phyloP scores from a whole-genome alignment of 345 rosid species.

The Lepidium sativum region DNA sequence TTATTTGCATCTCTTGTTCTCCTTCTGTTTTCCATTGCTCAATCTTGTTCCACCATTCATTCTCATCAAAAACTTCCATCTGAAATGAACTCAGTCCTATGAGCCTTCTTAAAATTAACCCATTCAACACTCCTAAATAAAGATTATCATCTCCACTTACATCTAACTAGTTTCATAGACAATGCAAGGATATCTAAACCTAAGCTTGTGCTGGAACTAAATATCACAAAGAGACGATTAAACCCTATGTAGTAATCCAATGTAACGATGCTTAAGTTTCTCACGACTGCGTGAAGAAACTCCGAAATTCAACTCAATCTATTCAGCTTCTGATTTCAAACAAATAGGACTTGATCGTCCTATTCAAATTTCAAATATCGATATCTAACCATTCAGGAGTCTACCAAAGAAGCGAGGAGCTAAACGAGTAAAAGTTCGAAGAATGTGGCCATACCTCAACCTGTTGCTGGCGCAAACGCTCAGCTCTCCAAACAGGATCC shows the following conservation, averaged over 20 bases:
- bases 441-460: conserved; percentile 30
- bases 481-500: conserved; percentile 99
- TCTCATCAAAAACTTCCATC: conserved; percentile 81
- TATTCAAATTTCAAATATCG: not conserved
- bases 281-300: not conserved
- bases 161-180: not conserved
- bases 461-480: conserved; percentile 69
- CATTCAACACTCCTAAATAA: not conserved
- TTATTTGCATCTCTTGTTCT: conserved; percentile 72
- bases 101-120: not conserved
- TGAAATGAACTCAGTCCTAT: conserved; percentile 9
- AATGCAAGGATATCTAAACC: not conserved
- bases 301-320: not conserved
- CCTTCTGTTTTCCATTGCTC: conserved; percentile 53
- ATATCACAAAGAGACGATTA: not conserved
- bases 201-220: not conserved
- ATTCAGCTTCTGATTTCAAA: not conserved
- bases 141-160: not conserved
- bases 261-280: not conserved
- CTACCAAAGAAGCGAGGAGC: not conserved
- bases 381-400: not conserved
- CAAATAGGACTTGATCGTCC: not conserved
- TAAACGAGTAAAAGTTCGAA: not conserved
- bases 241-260: not conserved
- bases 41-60: conserved; percentile 85